These are phyloP conservation scores for Fusarium phyllophilum DNA, from an alignment of 2,329 filamentous ascomycete genomes.

Conservation along the genomic window DNA sequence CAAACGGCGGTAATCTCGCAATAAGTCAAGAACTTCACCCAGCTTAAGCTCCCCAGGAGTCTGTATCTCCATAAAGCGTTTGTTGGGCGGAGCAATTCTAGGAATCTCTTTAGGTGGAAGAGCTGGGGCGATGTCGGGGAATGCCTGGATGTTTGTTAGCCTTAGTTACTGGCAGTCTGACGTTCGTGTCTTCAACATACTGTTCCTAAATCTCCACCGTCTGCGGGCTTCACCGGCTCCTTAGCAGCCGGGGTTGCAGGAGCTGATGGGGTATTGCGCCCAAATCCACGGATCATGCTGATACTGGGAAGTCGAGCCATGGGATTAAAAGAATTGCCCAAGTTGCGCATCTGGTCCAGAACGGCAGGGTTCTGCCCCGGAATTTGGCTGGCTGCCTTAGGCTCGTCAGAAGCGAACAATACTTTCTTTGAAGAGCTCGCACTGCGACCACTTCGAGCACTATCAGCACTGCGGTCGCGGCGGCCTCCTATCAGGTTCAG, in stretches of 20 bases:
- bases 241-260: constrained; percentile 51
- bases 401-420: constrained; percentile 57
- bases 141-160: constrained; percentile 57
- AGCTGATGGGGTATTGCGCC: constrained; percentile 60
- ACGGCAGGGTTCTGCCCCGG: constrained; percentile 62
- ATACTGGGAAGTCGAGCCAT: constrained; percentile 82
- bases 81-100: constrained; percentile 73
- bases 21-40: constrained; percentile 76
- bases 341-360: constrained; percentile 82
- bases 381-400: constrained; percentile 33
- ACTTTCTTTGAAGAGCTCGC: constrained; percentile 69
- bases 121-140: constrained; percentile 66
- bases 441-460: constrained; percentile 72
- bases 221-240: constrained; percentile 53
- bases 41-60: constrained; percentile 76
- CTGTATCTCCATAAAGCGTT: constrained; percentile 77
- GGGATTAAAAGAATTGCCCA: constrained; percentile 84
- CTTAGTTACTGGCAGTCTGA: neutral
- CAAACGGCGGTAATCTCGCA: constrained; percentile 79
- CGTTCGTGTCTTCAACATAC: constrained; percentile 53
- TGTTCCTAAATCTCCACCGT: constrained; percentile 67
- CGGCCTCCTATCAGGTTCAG: constrained; percentile 77
- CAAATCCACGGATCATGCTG: constrained; percentile 79
- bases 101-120: constrained; percentile 65
- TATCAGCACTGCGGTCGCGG: constrained; percentile 83